phyloP scores from a whole-genome alignment of 495 filamentous ascomycete species.

The Glarea lozoyensis region DNA sequence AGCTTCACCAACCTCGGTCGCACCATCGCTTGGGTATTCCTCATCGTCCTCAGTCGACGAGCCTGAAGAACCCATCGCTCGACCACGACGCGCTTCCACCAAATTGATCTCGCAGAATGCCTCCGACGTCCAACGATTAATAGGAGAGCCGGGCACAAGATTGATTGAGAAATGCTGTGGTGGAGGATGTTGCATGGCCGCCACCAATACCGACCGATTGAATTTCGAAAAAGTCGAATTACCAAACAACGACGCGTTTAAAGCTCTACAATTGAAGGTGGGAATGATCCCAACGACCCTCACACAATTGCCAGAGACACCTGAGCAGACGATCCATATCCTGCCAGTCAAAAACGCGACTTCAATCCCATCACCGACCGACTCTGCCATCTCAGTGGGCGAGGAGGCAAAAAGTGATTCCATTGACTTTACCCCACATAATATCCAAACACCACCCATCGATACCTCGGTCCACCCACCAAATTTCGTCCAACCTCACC shows the following conservation, averaged over 20 bases:
- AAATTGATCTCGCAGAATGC: slow-evolving; percentile 66
- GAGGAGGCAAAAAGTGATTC: slow-evolving; percentile 21
- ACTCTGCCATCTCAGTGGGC: slow-evolving; percentile 7
- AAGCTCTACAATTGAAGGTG: slow-evolving; percentile 65
- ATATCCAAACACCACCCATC: slow-evolving; percentile 23
- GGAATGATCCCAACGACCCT: slow-evolving; percentile 64
- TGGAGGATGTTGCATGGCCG: slow-evolving; percentile 78
- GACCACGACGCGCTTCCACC: slow-evolving; percentile 68
- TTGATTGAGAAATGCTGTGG: slow-evolving; percentile 76
- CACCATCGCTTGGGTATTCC: slow-evolving; percentile 20
- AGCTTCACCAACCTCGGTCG: slow-evolving; percentile 15
- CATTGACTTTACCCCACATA: slow-evolving; percentile 29
- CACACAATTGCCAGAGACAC: slow-evolving; percentile 58
- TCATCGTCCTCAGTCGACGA: slow-evolving; percentile 19
- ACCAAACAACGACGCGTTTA: slow-evolving; percentile 81
- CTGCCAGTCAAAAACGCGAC: slow-evolving; percentile 30
- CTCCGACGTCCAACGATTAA: slow-evolving; percentile 63
- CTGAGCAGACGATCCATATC: slow-evolving; percentile 64
- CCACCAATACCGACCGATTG: slow-evolving; percentile 43
- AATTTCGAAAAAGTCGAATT: slow-evolving; percentile 50
- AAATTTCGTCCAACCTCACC: slow-evolving; percentile 88
- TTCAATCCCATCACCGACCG: slow-evolving; percentile 2
- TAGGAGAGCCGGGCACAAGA: slow-evolving; percentile 50
- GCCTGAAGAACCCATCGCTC: slow-evolving; percentile 22
- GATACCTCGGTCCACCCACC: slow-evolving; percentile 59